Percentiles rank a stretch among this genome's conserved stretches.
phyloP scores from a whole-genome alignment of 306 rosid species.

The Vigna trinervia region DNA sequence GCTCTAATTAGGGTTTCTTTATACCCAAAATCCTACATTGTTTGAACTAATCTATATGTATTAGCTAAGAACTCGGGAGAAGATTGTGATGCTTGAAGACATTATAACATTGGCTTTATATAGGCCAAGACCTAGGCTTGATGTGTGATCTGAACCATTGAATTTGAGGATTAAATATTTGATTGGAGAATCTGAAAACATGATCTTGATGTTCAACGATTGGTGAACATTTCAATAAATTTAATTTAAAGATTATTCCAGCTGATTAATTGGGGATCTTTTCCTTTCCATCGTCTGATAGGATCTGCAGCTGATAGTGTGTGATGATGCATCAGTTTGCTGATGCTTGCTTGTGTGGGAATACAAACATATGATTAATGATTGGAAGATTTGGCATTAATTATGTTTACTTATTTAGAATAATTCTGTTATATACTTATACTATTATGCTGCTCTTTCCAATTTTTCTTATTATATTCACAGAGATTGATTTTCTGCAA shows the following conservation, averaged over 20 bases:
- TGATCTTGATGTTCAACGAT: slow-evolving; percentile 40
- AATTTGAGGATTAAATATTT: slow-evolving; percentile 37
- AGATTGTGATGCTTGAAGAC: slow-evolving; percentile 37
- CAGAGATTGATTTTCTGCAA: too few relatives aligned
- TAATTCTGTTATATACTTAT: too few relatives aligned
- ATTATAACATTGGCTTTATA: slow-evolving; percentile 26
- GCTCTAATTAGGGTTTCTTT: slow-evolving; percentile 45
- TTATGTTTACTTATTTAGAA: too few relatives aligned
- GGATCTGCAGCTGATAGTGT: slow-evolving; percentile 21
- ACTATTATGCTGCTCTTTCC: too few relatives aligned
- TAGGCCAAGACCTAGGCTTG: slow-evolving; percentile 30
- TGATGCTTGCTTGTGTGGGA: slow-evolving; percentile 28
- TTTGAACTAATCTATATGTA: neutral
- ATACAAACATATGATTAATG: neutral
- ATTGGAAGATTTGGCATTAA: slow-evolving; percentile 3
- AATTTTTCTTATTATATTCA: too few relatives aligned
- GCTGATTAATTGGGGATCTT: slow-evolving; percentile 31
- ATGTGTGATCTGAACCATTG: slow-evolving; percentile 38
- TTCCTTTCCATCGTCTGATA: slow-evolving; percentile 20
- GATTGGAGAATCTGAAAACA: slow-evolving; percentile 25
- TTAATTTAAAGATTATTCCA: slow-evolving; percentile 8
- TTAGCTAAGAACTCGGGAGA: slow-evolving; percentile 11
- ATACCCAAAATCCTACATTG: neutral
- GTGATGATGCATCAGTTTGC: slow-evolving; percentile 16
- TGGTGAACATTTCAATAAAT: slow-evolving; percentile 36